Evolutionary conservation across 495 filamentous ascomycete genomes (phyloP).

Genomic region (Aspergillus incahuasiensis): DNA sequence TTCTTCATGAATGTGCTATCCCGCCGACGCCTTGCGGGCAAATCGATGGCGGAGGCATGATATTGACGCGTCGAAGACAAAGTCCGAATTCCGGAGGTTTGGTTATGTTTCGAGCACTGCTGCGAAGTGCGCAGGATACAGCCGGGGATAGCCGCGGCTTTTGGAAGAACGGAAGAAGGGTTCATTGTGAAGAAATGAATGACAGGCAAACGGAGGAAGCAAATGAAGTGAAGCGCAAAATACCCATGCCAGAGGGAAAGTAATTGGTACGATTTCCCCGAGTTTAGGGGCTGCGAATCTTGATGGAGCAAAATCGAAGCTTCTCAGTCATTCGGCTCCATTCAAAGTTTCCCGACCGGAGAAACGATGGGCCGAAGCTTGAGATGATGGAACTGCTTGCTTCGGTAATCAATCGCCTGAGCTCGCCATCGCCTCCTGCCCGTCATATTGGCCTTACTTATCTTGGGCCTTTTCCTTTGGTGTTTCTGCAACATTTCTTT

Average conservation of each 20-base stretch:
- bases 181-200: slow-evolving; percentile 29
- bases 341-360: slow-evolving; percentile 32
- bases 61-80: slow-evolving; percentile 26
- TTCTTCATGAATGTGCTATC: slow-evolving; percentile 15
- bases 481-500: not conserved
- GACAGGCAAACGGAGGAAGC: not conserved
- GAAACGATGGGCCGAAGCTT: slow-evolving; percentile 19
- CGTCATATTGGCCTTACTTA: slow-evolving; percentile 7
- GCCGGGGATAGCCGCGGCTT: slow-evolving; percentile 43
- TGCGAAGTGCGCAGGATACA: slow-evolving; percentile 38
- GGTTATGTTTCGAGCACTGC: slow-evolving; percentile 33
- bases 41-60: slow-evolving; percentile 23
- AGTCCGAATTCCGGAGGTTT: slow-evolving; percentile 18
- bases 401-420: slow-evolving; percentile 30
- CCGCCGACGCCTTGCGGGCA: slow-evolving; percentile 23
- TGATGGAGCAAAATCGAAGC: slow-evolving; percentile 28
- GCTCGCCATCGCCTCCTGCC: slow-evolving; percentile 18
- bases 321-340: slow-evolving; percentile 31
- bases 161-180: slow-evolving; percentile 38
- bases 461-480: slow-evolving; percentile 12
- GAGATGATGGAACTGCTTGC: slow-evolving; percentile 34
- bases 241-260: slow-evolving; percentile 7
- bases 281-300: slow-evolving; percentile 11
- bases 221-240: slow-evolving; percentile 1
- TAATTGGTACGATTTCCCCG: not conserved